Percentiles rank a stretch among this genome's conserved stretches.
phyloP scores from a whole-genome alignment of 208 protist species.

The Phytomonas francai region DNA sequence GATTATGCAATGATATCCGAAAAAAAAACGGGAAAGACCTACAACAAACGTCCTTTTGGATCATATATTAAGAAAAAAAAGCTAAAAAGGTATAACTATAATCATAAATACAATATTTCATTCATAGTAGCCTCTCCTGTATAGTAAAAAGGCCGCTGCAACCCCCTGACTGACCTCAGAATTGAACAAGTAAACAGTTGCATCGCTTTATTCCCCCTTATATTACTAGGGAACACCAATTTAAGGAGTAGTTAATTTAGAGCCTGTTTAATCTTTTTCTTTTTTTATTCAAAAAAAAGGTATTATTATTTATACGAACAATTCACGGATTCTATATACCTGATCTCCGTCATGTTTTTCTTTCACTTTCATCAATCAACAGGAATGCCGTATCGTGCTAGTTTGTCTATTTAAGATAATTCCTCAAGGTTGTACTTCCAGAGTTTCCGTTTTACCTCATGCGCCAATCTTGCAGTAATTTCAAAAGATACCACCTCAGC shows the following conservation, averaged over 20 bases:
- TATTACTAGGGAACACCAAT: too few species aligned
- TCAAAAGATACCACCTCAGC: slow-evolving; percentile 55
- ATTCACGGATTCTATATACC: too few species aligned
- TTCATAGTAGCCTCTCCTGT: too few species aligned
- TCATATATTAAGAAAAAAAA: neutral
- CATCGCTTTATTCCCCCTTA: too few species aligned
- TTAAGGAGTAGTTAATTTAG: neutral
- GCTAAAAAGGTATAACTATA: neutral
- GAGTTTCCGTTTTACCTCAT: slow-evolving; percentile 62
- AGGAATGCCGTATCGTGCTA: neutral
- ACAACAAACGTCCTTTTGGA: too few species aligned
- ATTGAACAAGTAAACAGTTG: too few species aligned
- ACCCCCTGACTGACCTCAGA: too few species aligned
- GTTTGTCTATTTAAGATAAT: slow-evolving; percentile 5
- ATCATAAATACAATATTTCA: neutral
- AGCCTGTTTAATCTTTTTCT: neutral
- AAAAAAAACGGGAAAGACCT: too few species aligned
- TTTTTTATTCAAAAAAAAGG: neutral
- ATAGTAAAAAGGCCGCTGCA: too few species aligned
- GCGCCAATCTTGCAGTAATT: slow-evolving; percentile 27
- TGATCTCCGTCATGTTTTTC: neutral
- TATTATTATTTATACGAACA: slow-evolving; percentile 1
- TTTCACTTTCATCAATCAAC: slow-evolving; percentile 2
- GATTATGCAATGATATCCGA: too few species aligned
- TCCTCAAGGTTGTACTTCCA: slow-evolving; percentile 84